Evolutionary conservation across 2,329 filamentous ascomycete genomes (phyloP), one percentile per base, ranked within the genome.

Genomic region (Colletotrichum simmondsii): DNA sequence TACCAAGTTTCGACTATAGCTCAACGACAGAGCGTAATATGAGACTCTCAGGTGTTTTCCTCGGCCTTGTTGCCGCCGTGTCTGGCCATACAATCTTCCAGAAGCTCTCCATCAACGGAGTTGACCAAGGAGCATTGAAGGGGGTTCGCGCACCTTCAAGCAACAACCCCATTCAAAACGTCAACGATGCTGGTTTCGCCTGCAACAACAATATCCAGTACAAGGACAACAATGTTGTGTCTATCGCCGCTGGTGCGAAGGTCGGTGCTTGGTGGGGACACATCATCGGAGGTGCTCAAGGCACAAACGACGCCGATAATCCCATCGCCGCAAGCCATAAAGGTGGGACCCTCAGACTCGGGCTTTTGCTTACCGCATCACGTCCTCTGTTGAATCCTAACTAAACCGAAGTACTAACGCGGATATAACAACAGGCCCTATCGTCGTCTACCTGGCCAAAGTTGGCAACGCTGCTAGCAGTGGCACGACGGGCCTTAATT

Each of bases 121-220:
- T 79, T 24, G 86, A 89, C 74, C 82, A 87, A 75, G 87, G 86
- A 65, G 83, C 86, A 74, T 82, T 87, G 35, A 83, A 83, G 73
- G 87, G 86, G 16, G 83, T 89, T 66, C 84, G 87, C 14, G 85
- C 86, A 2, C 85, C 87, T 1, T 81, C 78, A 22, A 84, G 81
- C 77, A 87, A 89, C 82, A 83, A 85, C 77, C 88, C 87, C 1
- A 83, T 89, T 67, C 82, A 84, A 69, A 84, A 86, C 58, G 85
- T 88, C 59, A 85, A 84, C 72, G 83, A 85, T 68, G 79, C 75
- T 12, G 82, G 81, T 62, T 83, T 89, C 14, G 84, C 86, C 56
- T 89, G 87, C 79, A 87, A 87, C 77, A 82, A 81, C 28, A 81
- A 82, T 66, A 77, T 83, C 69, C 81, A 78, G 75, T 77, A 75